Percentiles rank a stretch among this genome's conserved stretches.
These are phyloP conservation scores for Phytopythium ostracodes DNA, from an alignment of 352 stramenopile species.

Conservation along the genomic window DNA sequence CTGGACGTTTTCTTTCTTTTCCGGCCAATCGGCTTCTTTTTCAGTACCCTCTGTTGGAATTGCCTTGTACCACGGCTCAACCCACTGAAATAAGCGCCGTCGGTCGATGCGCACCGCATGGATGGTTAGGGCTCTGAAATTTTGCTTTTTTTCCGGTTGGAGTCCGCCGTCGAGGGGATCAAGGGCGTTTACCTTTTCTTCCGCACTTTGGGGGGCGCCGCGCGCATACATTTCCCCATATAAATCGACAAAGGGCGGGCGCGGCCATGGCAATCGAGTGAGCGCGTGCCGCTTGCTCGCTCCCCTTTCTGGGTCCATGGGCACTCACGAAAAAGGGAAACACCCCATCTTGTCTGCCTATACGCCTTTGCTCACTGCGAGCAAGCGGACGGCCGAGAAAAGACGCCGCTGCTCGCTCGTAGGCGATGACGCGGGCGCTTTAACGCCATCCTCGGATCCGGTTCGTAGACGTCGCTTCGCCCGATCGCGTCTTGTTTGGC, in stretches of 20 bases:
- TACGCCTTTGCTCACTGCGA: background rate
- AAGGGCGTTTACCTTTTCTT: background rate
- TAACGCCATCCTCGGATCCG: slow-evolving; percentile 2
- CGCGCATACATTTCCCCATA: slow-evolving; percentile 4
- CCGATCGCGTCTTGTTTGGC: background rate
- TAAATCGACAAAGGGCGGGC: background rate
- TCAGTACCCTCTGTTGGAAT: background rate
- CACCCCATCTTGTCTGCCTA: background rate
- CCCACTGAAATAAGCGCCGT: slow-evolving; percentile 10
- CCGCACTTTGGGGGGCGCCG: background rate
- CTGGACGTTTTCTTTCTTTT: slow-evolving; percentile 10
- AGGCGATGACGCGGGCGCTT: slow-evolving; percentile 7
- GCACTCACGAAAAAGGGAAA: slow-evolving; percentile 4
- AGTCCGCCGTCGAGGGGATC: background rate
- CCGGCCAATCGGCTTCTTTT: background rate
- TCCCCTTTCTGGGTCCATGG: slow-evolving; percentile 1
- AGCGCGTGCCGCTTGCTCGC: background rate
- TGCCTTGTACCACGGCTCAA: background rate
- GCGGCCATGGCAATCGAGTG: background rate
- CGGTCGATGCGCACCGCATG: background rate
- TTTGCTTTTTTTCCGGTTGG: slow-evolving; percentile 25
- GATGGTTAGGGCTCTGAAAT: slow-evolving; percentile 70
- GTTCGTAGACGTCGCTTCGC: background rate
- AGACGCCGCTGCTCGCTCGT: background rate
- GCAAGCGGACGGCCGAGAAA: background rate